Base-by-base conservation (phyloP, 768 basidiomycete species). In the Panus rudis region DNA sequence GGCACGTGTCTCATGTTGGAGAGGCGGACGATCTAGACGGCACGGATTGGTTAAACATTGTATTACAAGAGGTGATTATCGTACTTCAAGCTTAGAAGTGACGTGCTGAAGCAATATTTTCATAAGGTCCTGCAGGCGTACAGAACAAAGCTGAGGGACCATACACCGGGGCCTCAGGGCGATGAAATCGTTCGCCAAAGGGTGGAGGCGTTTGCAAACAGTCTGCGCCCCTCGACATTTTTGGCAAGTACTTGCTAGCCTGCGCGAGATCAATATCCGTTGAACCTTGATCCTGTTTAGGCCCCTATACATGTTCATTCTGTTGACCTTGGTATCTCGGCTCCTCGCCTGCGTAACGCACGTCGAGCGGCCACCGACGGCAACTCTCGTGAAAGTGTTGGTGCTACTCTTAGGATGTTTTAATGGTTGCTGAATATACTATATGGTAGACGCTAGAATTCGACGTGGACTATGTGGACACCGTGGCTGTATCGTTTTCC, bases 21-120 rank as follows among this genome's bases (percentile, higher is more conserved):
- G 41, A 54, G 63, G 58, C 47, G 54, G 49, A 35, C 25, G 64
- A 49, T 43, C 62, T 71, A 30, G 94, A 97, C 61, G 85, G 89
- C 1, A 76, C 83, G 20, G 88, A 89, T 55, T 98, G 96, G 96
- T 74, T 98, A 48, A 98, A 96, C 60, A 68, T 77, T 17, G 69
- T 99, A 24, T 63, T 92, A 44, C 80, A 78, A 37, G 89, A 96
- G 72, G 92, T 86, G 51, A 28, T 73, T 59, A 31, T 26, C 30
- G 26, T 13, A 22, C 17, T 23, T 17, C 51, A 6, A 8, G 16
- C 32, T 7, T 17, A 13, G n/a, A 10, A 19, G 21, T 34, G 7
- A 14, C 20, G 23, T 20, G 20, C 16, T 35, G 7, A 6, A 16
- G 33, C 34, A 21, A 23, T 19, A 10, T 25, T 35, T 2, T 21